Evolutionary conservation across 2,329 filamentous ascomycete species (phyloP).

Genomic region (Penicillium sp.): DNA sequence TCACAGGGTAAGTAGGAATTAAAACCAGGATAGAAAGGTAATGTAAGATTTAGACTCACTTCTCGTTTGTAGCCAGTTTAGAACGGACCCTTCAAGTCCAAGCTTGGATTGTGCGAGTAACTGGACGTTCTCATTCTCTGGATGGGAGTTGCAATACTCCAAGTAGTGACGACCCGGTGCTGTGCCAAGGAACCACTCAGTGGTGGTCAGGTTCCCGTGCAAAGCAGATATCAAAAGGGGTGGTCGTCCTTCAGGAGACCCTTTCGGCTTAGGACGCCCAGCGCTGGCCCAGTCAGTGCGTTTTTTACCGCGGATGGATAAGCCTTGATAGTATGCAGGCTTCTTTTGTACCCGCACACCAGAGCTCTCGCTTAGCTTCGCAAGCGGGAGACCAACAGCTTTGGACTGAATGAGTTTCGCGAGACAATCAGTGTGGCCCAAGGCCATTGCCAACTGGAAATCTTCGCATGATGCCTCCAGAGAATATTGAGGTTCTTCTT

Average conservation of each 20-base stretch:
- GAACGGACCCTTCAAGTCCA: conserved; percentile 63
- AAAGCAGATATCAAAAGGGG: conserved; percentile 35
- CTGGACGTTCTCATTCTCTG: conserved; percentile 61
- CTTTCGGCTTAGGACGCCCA: conserved; percentile 41
- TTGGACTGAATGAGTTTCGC: conserved; percentile 63
- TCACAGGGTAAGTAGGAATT: background rate
- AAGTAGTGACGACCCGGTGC: conserved; percentile 65
- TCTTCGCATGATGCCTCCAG: conserved; percentile 30
- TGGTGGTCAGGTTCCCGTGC: conserved; percentile 59
- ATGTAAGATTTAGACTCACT: conserved; percentile 44
- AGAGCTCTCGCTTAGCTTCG: conserved; percentile 63
- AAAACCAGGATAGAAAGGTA: background rate
- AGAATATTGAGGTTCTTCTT: conserved; percentile 7
- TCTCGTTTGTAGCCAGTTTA: conserved; percentile 46
- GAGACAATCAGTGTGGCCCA: conserved; percentile 35
- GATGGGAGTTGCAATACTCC: conserved; percentile 64
- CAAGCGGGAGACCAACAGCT: conserved; percentile 68
- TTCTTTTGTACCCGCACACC: conserved; percentile 63
- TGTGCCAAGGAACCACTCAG: conserved; percentile 76
- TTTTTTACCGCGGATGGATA: conserved; percentile 71
- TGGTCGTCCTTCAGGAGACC: conserved; percentile 6
- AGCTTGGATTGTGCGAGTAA: conserved; percentile 59
- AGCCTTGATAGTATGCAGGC: conserved; percentile 71
- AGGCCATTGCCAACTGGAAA: conserved; percentile 44
- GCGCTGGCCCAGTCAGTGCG: conserved; percentile 70